Conservation (phyloP, 2,329 filamentous ascomycete species). For the Arthrobotrys musiformis region DNA sequence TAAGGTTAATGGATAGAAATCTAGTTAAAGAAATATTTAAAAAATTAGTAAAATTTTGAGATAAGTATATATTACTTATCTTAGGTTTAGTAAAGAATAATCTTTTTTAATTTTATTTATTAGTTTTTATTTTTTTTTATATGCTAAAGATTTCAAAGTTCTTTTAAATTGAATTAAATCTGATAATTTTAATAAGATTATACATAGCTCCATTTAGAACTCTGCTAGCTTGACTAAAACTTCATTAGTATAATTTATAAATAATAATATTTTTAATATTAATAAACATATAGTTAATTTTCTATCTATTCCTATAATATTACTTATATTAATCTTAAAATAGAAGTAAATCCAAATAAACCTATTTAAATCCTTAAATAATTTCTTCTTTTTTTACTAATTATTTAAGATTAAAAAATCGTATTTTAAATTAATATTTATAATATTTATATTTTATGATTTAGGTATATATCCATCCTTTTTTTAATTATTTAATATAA, state of each 20-base stretch:
- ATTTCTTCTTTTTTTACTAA: neutral
- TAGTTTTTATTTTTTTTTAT: neutral
- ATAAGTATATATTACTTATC: neutral
- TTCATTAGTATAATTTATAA: neutral
- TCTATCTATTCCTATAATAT: neutral
- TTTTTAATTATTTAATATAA: neutral
- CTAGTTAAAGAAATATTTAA: neutral
- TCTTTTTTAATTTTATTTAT: neutral
- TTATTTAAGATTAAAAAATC: neutral
- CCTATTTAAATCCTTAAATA: neutral
- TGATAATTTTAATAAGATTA: neutral
- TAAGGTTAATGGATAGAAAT: neutral
- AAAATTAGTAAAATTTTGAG: neutral
- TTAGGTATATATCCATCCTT: neutral
- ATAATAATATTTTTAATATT: neutral
- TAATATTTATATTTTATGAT: neutral
- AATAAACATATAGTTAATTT: neutral
- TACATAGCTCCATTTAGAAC: neutral
- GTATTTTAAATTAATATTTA: conserved; percentile 7
- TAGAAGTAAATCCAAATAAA: neutral
- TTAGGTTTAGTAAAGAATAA: neutral
- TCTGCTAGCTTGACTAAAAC: neutral
- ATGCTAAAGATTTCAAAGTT: neutral
- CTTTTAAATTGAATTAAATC: neutral
- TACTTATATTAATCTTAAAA: neutral